Percentiles rank a stretch among this genome's conserved stretches.
Evolutionary conservation across 805 yeast genomes (phyloP).

Genomic region (Monosporozyma aerobia): DNA sequence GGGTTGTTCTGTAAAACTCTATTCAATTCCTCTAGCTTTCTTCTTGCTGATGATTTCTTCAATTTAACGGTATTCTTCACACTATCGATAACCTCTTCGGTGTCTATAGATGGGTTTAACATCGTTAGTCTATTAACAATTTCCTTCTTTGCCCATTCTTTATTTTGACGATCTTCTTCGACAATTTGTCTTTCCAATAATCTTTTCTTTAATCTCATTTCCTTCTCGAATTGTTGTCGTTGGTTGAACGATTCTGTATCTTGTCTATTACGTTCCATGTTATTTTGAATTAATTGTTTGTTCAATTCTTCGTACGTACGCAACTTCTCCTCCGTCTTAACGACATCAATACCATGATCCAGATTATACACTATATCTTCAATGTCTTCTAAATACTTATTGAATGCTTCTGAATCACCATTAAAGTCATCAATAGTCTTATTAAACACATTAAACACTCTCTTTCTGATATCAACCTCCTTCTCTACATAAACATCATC

Average conservation of each 20-base stretch:
- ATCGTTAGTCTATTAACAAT: conserved; percentile 42
- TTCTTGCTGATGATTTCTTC: conserved; percentile 56
- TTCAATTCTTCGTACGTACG: conserved; percentile 65
- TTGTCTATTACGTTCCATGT: conserved; percentile 61
- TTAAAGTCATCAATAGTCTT: conserved; percentile 68
- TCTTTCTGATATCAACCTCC: conserved; percentile 82
- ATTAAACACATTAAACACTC: conserved; percentile 71
- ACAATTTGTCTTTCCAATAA: conserved; percentile 56
- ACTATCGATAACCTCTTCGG: conserved; percentile 42
- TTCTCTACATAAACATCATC: conserved; percentile 85
- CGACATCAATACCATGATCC: conserved; percentile 59
- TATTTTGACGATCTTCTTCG: conserved; percentile 47
- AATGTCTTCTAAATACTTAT: conserved; percentile 72
- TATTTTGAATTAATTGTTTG: conserved; percentile 64
- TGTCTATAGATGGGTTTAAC: conserved; percentile 29
- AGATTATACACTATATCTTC: conserved; percentile 76
- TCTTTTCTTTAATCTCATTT: conserved; percentile 42
- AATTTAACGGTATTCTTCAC: conserved; percentile 43
- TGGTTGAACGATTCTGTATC: conserved; percentile 58
- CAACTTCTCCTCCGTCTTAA: conserved; percentile 55
- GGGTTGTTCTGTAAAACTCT: conserved; percentile 31
- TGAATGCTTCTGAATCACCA: conserved; percentile 46
- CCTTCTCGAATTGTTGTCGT: conserved; percentile 61
- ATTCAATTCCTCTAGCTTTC: conserved; percentile 37
- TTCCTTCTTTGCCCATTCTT: conserved; percentile 46